Evolutionary conservation across 2,329 filamentous ascomycete genomes (phyloP).

Genomic region (Bertia moriformis): DNA sequence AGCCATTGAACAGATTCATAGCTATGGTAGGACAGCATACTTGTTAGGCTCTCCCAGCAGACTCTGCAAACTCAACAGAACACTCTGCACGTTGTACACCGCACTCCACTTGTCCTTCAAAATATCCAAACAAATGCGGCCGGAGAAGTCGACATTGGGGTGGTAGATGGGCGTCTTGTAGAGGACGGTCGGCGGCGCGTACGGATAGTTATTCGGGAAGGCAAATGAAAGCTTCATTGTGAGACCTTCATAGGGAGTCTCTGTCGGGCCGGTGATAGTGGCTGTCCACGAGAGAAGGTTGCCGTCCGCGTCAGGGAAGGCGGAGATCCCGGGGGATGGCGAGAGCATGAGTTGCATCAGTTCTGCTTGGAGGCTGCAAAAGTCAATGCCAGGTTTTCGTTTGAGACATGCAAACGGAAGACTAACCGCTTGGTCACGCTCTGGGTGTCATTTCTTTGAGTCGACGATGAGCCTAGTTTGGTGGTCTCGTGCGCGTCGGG

Average conservation of each 20-base stretch:
- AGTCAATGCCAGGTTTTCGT: not conserved
- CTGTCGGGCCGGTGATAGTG: slow-evolving; percentile 79
- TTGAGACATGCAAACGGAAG: not conserved
- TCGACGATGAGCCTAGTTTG: not conserved
- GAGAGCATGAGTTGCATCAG: slow-evolving; percentile 95
- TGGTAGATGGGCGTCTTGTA: slow-evolving; percentile 99
- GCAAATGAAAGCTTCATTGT: slow-evolving; percentile 83
- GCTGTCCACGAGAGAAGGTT: slow-evolving; percentile 88
- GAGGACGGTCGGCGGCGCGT: slow-evolving; percentile 75
- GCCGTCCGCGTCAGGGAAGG: slow-evolving; percentile 80
- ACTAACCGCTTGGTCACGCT: not conserved
- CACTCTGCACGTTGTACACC: slow-evolving; percentile 89
- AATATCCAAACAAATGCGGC: slow-evolving; percentile 92
- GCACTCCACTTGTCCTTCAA: slow-evolving; percentile 99
- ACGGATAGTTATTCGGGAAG: slow-evolving; percentile 88
- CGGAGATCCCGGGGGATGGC: slow-evolving; percentile 80
- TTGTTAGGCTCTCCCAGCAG: slow-evolving; percentile 95
- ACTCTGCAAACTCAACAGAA: slow-evolving; percentile 85
- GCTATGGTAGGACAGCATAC: slow-evolving; percentile 37
- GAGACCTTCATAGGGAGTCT: slow-evolving; percentile 78
- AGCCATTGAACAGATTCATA: too few relatives aligned
- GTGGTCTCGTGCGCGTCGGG: not conserved
- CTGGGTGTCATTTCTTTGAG: not conserved
- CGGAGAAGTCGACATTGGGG: slow-evolving; percentile 94
- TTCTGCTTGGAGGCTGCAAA: slow-evolving; percentile 74